These are phyloP conservation scores for Fagopyrum tataricum DNA, from an alignment of 148 eudicot genomes.

Conservation along the genomic window DNA sequence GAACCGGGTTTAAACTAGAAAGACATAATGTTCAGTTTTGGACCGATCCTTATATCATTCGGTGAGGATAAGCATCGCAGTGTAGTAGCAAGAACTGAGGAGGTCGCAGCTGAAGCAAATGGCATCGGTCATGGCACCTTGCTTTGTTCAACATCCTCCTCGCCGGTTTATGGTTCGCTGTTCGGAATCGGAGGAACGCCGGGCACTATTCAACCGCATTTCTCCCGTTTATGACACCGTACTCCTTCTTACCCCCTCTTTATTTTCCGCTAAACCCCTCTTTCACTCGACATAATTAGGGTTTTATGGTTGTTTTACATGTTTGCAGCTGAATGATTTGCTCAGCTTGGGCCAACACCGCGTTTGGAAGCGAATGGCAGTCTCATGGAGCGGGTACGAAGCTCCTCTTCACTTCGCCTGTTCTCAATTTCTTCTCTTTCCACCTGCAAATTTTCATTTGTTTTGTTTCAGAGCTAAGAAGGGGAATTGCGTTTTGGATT, in stretches of 20 bases:
- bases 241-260: slow-evolving; percentile 16
- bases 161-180: slow-evolving; percentile 18
- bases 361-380: slow-evolving; percentile 90
- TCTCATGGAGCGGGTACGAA: slow-evolving; percentile 82
- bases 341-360: slow-evolving; percentile 87
- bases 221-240: slow-evolving; percentile 94
- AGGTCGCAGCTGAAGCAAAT: not conserved
- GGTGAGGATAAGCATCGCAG: not conserved
- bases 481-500: slow-evolving; percentile 75
- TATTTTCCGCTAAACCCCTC: not conserved
- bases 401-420: not conserved
- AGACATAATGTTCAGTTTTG: no score
- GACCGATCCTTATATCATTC: no score
- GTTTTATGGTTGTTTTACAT: not conserved
- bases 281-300: not conserved
- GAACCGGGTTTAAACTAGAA: no score
- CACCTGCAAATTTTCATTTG: not conserved
- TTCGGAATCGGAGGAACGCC: slow-evolving; percentile 46
- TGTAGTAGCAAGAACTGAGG: not conserved
- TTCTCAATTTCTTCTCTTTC: not conserved
- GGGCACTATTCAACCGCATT: slow-evolving; percentile 73
- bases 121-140: not conserved
- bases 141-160: slow-evolving; percentile 1
- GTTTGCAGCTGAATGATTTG: slow-evolving; percentile 72
- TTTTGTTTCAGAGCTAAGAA: slow-evolving; percentile 49